Base-by-base conservation (phyloP, 257 asterid species). In the Penstemon barbatus region DNA sequence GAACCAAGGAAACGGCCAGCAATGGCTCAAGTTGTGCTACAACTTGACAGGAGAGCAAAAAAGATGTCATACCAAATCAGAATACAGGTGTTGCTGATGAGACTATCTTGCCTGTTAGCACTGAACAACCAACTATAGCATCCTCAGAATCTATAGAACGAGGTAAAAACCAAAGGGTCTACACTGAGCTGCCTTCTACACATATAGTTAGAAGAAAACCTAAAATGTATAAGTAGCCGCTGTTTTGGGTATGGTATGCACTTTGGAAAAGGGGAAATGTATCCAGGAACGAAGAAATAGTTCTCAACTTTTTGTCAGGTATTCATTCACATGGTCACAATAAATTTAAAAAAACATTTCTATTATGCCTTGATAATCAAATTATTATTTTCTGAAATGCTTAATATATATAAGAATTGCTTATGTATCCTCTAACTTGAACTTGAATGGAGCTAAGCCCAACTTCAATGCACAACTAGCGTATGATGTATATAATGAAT, bases 1-100 rank as follows among this genome's bases (percentile, higher is more conserved):
- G 82, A 66, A 45, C 89, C 92, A 38, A 81, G 62, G 15, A 71
- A 77, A 51, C 82, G 85, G 13, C 89, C 89, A 3, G 41, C 82
- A 4, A 83, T 83, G 88, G 75, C 81, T 13, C 82, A 83, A 72
- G 75, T 83, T 25, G 77, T 83, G 68, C 61, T 71, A 8, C 76
- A 78, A 53, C 84, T 83, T 4, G 83, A 78, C 85, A 81, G 48
- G 81, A 75, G 57, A 71, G 15, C 57, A 62, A 64, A 53, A 62
- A 36, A n/a, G 13, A 12, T 70, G 19, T 8, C 4, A 41, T 44
- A 18, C 60, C 61, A 53, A 45, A 64, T 57, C 63, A 62, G 57
- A 63, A 10, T 41, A 33, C 52, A 5, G 50, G 12, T 41, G 66
- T 25, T 69, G 15, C 64, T 61, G 38, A 69, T 51, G 67, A 60